Percentiles rank a stretch among this genome's conserved stretches.
Evolutionary conservation across 2,329 filamentous ascomycete species (phyloP).

Genomic region (Colletotrichum nymphaeae): DNA sequence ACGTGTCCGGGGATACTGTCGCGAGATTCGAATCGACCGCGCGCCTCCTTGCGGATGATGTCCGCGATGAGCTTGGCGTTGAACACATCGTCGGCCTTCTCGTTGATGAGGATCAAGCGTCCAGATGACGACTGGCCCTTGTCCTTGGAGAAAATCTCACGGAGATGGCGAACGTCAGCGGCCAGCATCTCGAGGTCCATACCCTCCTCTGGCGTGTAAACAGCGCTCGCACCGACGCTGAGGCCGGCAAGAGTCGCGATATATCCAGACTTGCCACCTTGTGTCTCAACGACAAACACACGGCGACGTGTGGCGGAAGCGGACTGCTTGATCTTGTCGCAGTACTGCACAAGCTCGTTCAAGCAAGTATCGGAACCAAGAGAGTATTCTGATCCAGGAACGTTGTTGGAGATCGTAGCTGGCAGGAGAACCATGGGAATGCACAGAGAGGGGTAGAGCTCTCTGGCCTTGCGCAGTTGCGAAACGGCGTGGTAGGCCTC

Average conservation of each 20-base stretch:
- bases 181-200: constrained; percentile 94
- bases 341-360: constrained; percentile 94
- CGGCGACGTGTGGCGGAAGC: constrained; percentile 92
- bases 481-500: constrained; percentile 95
- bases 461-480: constrained; percentile 84
- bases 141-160: constrained; percentile 86
- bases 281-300: constrained; percentile 98
- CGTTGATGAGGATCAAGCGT: constrained; percentile 95
- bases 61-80: constrained; percentile 92
- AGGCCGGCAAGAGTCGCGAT: constrained; percentile 91
- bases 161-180: constrained; percentile 88
- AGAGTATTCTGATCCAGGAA: constrained; percentile 96
- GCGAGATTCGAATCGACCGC: constrained; percentile 90
- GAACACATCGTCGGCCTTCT: constrained; percentile 91
- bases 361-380: constrained; percentile 96
- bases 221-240: constrained; percentile 89
- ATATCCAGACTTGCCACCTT: constrained; percentile 94
- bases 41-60: constrained; percentile 94
- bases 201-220: constrained; percentile 97
- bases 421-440: constrained; percentile 93
- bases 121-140: constrained; percentile 90
- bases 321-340: constrained; percentile 97
- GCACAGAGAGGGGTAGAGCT: constrained; percentile 84
- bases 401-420: constrained; percentile 99
- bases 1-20: constrained; percentile 94